phyloP scores from a whole-genome alignment of 495 filamentous ascomycete species.

The Penicillium waksmanii region DNA sequence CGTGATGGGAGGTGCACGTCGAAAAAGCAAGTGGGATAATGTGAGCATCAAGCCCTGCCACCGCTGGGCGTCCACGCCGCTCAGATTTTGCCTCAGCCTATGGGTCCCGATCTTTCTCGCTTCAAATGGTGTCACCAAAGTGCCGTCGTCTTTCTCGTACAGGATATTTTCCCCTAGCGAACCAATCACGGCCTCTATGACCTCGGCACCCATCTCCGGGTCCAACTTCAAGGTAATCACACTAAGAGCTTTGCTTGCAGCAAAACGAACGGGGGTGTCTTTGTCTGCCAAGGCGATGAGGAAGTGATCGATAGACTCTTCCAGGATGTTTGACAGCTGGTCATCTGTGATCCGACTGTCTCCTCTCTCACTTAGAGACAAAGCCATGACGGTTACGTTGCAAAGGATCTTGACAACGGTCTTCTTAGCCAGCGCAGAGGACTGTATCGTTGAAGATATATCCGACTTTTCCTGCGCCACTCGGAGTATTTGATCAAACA shows the following conservation, averaged over 20 bases:
- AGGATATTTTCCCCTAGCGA: constrained; percentile 77
- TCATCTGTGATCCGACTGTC: constrained; percentile 40
- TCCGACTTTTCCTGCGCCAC: constrained; percentile 41
- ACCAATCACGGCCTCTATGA: constrained; percentile 82
- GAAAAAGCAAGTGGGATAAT: constrained; percentile 81
- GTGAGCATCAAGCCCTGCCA: constrained; percentile 95
- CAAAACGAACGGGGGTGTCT: constrained; percentile 85
- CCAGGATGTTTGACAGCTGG: constrained; percentile 49
- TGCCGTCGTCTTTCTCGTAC: constrained; percentile 54
- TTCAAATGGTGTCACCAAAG: constrained; percentile 40
- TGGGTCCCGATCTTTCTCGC: constrained; percentile 35
- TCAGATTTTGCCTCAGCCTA: constrained; percentile 60
- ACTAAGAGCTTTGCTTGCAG: constrained; percentile 90
- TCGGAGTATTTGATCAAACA: constrained; percentile 55
- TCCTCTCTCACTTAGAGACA: constrained; percentile 51
- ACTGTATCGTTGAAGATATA: constrained; percentile 51
- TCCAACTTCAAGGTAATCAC: constrained; percentile 80
- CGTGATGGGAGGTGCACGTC: constrained; percentile 67
- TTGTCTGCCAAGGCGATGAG: constrained; percentile 74
- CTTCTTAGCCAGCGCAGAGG: constrained; percentile 78
- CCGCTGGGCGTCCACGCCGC: constrained; percentile 72
- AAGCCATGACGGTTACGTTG: constrained; percentile 64
- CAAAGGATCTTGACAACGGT: constrained; percentile 81
- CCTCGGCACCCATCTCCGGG: constrained; percentile 75
- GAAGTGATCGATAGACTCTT: constrained; percentile 69